Base-by-base conservation (phyloP, 345 rosid species). In the Mangifera indica region DNA sequence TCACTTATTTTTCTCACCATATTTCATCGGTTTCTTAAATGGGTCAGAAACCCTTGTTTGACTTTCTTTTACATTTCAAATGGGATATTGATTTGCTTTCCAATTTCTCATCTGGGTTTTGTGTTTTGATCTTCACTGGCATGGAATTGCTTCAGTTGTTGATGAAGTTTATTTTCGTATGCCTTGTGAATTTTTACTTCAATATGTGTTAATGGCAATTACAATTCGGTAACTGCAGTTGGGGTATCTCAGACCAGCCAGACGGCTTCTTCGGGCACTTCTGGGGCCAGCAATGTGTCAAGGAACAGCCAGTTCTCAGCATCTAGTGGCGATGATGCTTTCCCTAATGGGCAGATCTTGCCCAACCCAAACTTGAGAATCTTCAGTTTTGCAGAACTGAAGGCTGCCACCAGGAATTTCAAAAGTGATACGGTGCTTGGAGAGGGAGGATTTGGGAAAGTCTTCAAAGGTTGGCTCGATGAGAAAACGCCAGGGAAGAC, bases 401-500 rank as follows among this genome's bases (percentile, higher is more conserved):
- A 70, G 87, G 80, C 79, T 59, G 81, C 97, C 59, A 88, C 98
- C 9, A 90, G 74, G 86, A 85, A 80, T 77, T 92, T 94, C 83
- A 84, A 69, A 78, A 60, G 89, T 56, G 96, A 89, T 72, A 87
- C 84, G 4, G 81, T 94, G 67, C 95, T 92, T 49, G 97, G 98
- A 3, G 98, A 93, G 64, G 98, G 99, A 24, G 97, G 97, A 5
- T 93, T 93, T 32, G 98, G 98, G n/a, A 85, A 83, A 80, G 98
- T 93, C 67, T 93, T 78, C 71, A 93, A 92, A 77, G 98, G 97
- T 51, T 92, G 97, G 97, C 87, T 93, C 67, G 98, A 94, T 22
- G 92, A 90, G 34, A 92, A 85, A 74, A 62, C 37, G 0, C 51
- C 87, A 0, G 90, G 88, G 18, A 93, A 79, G 79, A 78, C 32